Conservation (phyloP, 2,329 filamentous ascomycete genomes). For the Thermoascus crustaceus region DNA sequence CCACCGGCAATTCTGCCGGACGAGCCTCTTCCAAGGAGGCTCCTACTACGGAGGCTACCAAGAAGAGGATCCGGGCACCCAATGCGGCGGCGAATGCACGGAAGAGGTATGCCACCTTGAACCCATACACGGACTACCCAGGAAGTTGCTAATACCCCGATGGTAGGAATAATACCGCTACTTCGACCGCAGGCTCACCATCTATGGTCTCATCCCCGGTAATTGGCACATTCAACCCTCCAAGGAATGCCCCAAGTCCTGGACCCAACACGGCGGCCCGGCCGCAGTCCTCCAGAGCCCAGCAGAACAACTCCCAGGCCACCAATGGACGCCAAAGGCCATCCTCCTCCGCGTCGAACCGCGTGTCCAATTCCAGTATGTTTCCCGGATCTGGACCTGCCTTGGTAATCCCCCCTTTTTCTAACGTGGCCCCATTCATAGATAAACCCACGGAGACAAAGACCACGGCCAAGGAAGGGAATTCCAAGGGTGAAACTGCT, state of each 20-base stretch:
- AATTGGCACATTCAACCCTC: conserved; percentile 52
- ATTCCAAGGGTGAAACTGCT: conserved; percentile 18
- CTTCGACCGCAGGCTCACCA: conserved; percentile 53
- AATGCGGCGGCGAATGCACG: conserved; percentile 54
- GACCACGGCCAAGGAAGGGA: conserved; percentile 42
- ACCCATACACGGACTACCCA: background rate
- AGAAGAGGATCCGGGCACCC: conserved; percentile 66
- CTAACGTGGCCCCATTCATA: conserved; percentile 17
- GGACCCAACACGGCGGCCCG: conserved; percentile 50
- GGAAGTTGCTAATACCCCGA: conserved; percentile 7
- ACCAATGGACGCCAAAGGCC: conserved; percentile 49
- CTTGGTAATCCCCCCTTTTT: conserved; percentile 15
- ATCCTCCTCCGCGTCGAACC: conserved; percentile 54
- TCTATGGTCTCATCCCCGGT: conserved; percentile 69
- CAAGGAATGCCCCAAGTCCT: conserved; percentile 56
- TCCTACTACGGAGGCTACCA: conserved; percentile 54
- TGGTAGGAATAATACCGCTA: conserved; percentile 40
- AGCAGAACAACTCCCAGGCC: conserved; percentile 66
- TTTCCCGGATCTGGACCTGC: conserved; percentile 25
- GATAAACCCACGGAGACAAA: conserved; percentile 44
- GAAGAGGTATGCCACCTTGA: conserved; percentile 57
- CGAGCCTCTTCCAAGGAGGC: conserved; percentile 53
- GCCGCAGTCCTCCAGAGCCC: conserved; percentile 60
- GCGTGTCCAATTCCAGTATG: conserved; percentile 46
- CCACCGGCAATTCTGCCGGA: conserved; percentile 21